Base-by-base conservation (phyloP, 202 grass and related monocot species). In the Schoenoplectus triqueter region DNA sequence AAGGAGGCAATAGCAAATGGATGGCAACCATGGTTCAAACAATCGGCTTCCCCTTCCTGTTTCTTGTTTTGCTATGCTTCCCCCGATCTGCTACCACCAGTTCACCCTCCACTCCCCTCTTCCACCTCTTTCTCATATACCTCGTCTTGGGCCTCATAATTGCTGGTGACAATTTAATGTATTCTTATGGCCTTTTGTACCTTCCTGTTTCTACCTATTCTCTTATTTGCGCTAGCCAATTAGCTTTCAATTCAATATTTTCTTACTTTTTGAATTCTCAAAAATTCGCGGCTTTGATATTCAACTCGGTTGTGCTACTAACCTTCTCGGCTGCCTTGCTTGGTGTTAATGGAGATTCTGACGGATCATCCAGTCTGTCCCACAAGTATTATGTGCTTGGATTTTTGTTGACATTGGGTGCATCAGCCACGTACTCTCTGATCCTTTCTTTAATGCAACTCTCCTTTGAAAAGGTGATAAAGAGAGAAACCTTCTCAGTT, bases 1-100 rank as follows among this genome's bases (percentile, higher is more conserved):
- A 98, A 92, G 96, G 96, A 39, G 96, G 96, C 42, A 92, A 91
- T 52, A 95, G 91, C 90, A 94, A 94, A 55, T 98, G 96, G 93
- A 90, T 98, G 90, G 84, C 88, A 77, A 91, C 96, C 17, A 82
- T 98, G 69, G 81, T 94, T 76, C 90, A 90, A 70, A 92, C 91
- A 4, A 87, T 89, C 71, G 93, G 83, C 70, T 98, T 92, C 61
- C 96, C 96, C 0, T 76, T 99, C 10, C 66, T 99, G 45, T 88
- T 91, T 45, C 7, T 99, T 76, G 87, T 76, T 67, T 91, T 87
- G 13, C 78, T 84, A 40, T 78, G 92, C 48, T 80, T 99, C 75
- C 84, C 83, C 65, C 84, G 70, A 74, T 90, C 90, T 10, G 21
- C 70, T 75, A 3, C 59, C 48, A 63, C 82, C 20, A 68, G 48